Conservation (phyloP, 306 rosid species). For the Cucumis cinereus region DNA sequence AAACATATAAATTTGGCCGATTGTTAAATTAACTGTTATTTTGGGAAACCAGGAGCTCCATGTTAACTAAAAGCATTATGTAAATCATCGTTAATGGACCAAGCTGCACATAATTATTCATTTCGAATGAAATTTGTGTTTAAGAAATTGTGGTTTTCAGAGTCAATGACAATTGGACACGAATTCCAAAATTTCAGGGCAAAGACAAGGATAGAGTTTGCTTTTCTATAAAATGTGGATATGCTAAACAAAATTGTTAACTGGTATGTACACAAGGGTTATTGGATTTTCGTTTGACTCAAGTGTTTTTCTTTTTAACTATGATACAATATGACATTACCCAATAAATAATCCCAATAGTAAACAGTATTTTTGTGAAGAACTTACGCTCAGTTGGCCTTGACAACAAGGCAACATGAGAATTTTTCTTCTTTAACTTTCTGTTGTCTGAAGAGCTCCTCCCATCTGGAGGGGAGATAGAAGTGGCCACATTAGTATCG, state of each 20-base stretch:
- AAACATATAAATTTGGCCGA: background rate
- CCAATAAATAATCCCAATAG: background rate
- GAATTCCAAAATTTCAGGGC: background rate
- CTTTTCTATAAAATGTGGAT: background rate
- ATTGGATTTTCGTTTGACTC: background rate
- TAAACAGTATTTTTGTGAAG: background rate
- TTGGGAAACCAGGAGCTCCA: background rate
- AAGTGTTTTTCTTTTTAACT: background rate
- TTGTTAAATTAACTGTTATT: background rate
- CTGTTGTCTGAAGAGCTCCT: constrained; percentile 18
- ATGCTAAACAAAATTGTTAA: background rate
- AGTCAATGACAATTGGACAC: background rate
- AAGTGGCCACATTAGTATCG: constrained; percentile 10
- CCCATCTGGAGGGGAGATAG: constrained; percentile 30
- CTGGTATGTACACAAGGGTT: background rate
- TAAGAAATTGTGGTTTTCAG: background rate
- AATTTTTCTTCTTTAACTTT: constrained; percentile 45
- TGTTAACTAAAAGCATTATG: background rate
- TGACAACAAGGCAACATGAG: constrained; percentile 52
- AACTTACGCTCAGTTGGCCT: constrained; percentile 94
- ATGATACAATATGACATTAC: background rate
- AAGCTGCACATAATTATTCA: background rate
- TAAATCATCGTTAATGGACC: background rate
- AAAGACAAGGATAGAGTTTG: background rate
- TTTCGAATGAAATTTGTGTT: background rate